Percentiles rank a stretch among this genome's conserved stretches.
phyloP scores from a whole-genome alignment of 2,329 filamentous ascomycete genomes.

The Aspergillus chevalieri region DNA sequence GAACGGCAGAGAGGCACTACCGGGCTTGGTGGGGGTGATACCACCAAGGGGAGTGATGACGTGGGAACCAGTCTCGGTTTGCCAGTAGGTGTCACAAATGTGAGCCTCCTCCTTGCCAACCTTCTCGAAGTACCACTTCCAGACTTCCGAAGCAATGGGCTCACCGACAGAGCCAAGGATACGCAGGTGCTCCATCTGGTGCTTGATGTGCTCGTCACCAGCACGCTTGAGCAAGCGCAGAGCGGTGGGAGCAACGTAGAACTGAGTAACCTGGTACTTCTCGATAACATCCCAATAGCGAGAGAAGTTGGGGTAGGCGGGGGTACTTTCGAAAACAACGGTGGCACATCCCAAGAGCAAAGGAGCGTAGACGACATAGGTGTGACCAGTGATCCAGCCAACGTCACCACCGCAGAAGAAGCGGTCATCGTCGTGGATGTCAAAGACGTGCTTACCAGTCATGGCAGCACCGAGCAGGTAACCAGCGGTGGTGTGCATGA shows the following conservation, averaged over 20 bases:
- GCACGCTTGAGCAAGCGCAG: slow-evolving; percentile 90
- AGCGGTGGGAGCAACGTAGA: slow-evolving; percentile 95
- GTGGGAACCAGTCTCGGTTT: slow-evolving; percentile 96
- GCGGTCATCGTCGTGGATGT: slow-evolving; percentile 86
- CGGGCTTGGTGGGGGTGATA: slow-evolving; percentile 92
- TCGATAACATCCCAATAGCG: slow-evolving; percentile 98
- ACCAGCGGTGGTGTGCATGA: slow-evolving; percentile 94
- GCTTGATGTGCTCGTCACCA: slow-evolving; percentile 84
- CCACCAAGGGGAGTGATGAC: slow-evolving; percentile 91
- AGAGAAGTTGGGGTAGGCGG: slow-evolving; percentile 95
- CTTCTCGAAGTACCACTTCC: slow-evolving; percentile 98
- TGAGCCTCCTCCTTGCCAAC: slow-evolving; percentile 92
- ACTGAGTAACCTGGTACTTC: slow-evolving; percentile 91
- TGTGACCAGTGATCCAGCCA: slow-evolving; percentile 98
- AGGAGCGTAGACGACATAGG: slow-evolving; percentile 95
- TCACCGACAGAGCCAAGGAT: slow-evolving; percentile 93
- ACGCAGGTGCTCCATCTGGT: slow-evolving; percentile 80
- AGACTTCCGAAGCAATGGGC: slow-evolving; percentile 94
- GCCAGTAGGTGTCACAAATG: slow-evolving; percentile 98
- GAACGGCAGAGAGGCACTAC: slow-evolving; percentile 91
- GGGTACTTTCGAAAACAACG: slow-evolving; percentile 96
- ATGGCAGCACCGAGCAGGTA: slow-evolving; percentile 90
- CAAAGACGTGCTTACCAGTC: slow-evolving; percentile 98
- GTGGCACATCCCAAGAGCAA: slow-evolving; percentile 88
- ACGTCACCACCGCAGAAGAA: slow-evolving; percentile 99